A percentile compares a stretch with the other conserved stretches of the same genome.
Evolutionary conservation across 2,329 filamentous ascomycete genomes (phyloP).

Genomic region (Pseudogymnoascus sp.): DNA sequence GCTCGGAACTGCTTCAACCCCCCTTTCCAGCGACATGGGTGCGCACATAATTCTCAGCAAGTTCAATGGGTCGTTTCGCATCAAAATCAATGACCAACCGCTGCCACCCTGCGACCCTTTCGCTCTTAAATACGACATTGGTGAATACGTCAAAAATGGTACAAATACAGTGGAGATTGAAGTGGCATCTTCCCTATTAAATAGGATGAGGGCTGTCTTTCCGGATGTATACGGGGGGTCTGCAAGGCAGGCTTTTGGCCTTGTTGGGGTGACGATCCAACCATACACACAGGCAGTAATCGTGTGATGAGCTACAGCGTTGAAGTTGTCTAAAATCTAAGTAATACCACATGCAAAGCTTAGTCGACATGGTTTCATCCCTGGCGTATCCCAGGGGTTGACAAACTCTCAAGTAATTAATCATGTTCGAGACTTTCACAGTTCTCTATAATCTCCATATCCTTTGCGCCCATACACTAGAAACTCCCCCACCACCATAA

Average conservation of each 20-base stretch:
- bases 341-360: no score
- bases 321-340: no score
- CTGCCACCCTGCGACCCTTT: neutral
- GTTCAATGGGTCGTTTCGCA: neutral
- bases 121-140: neutral
- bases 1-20: neutral
- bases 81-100: neutral
- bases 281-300: neutral
- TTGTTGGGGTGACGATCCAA: neutral
- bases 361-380: no score
- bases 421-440: no score
- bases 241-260: neutral
- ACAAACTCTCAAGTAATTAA: no score
- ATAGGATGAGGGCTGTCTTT: neutral
- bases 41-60: neutral
- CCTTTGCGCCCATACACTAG: no score
- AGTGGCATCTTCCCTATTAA: neutral
- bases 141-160: neutral
- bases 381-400: no score
- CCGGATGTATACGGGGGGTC: neutral
- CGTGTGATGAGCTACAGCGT: neutral
- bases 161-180: neutral
- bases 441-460: no score
- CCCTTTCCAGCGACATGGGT: neutral
- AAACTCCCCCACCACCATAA: no score